These are phyloP conservation scores for Phoma herbarum DNA, from an alignment of 2,329 filamentous ascomycete species.

Conservation along the genomic window DNA sequence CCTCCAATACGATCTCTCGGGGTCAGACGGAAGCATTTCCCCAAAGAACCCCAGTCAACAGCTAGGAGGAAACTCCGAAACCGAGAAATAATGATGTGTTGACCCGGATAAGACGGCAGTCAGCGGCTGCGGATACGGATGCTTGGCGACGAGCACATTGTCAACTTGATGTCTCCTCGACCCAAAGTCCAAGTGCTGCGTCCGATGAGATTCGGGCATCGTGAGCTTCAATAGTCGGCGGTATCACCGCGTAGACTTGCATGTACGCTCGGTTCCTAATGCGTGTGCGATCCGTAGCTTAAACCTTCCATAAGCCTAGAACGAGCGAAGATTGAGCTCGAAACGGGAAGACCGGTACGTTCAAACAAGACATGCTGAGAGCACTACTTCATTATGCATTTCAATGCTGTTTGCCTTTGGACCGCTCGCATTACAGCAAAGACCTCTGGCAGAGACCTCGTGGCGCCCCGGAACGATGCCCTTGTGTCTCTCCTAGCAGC, in stretches of 20 bases:
- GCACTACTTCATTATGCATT: conserved; percentile 9
- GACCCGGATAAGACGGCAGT: conserved; percentile 15
- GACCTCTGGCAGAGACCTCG: neutral
- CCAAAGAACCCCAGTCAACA: conserved; percentile 14
- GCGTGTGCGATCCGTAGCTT: conserved; percentile 6
- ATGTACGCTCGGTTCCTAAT: neutral
- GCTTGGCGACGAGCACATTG: neutral
- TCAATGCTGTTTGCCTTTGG: neutral
- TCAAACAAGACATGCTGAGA: neutral
- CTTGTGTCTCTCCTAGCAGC: neutral
- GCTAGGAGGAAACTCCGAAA: conserved; percentile 17
- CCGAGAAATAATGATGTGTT: conserved; percentile 8
- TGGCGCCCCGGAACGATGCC: neutral
- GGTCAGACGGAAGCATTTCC: conserved; percentile 6
- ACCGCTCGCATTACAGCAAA: neutral
- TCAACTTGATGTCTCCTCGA: neutral
- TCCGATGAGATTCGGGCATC: neutral
- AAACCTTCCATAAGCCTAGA: conserved; percentile 11
- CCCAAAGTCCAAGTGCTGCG: neutral
- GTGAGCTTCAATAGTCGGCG: neutral
- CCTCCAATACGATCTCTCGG: conserved; percentile 9
- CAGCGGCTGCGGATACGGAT: neutral
- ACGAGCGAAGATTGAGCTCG: conserved; percentile 9
- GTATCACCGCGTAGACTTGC: conserved; percentile 5
- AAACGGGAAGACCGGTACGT: conserved; percentile 1